Base-by-base conservation (phyloP, 2,329 filamentous ascomycete species). In the Diaporthe citriasiana region DNA sequence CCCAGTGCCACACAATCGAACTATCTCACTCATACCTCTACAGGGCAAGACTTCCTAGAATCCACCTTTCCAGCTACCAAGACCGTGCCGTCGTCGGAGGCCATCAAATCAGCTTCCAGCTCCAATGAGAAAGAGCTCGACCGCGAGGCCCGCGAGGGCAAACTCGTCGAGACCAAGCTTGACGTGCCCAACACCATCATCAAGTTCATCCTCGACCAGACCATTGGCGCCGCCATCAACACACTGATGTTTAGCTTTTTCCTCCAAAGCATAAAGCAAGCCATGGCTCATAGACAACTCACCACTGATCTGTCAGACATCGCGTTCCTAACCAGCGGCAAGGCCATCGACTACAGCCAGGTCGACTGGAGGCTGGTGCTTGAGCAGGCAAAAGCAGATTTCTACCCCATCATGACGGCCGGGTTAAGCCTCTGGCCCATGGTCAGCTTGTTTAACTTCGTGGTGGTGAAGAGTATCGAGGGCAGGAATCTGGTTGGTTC, bases 41-140 rank as follows among this genome's bases (percentile, higher is more conserved):
- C 1, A 77, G 91, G 89, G 89, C 95, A 97, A 87, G 88, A 90
- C 53, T 94, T 89, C 80, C 88, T 98, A 70, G 95, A 98, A 83
- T 85, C 88, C 8, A 83, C 86, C 4, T 97, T 95, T 80, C 95
- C 95, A 0, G 92, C 93, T 0, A 89, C 90, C 77, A 87, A 88
- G 69, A 74, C 81, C 4, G 82, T 85, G n/a, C 83, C 85, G 3
- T 81, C 83, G 4, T 78, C 79, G 13, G 80, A 81, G n/a, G 83
- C 85, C 30, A 78, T 86, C 65, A 78, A 79, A 22, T 83, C 85
- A 30, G 84, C 84, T 56, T 82, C 83, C 65, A 79, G 80, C 53
- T 80, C 79, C 70, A 81, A 86, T 75, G 84, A 87, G 66, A 85
- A 87, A 76, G 82, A 86, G 15, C 85, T 87, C 45, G 88, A 90